Base-by-base conservation (phyloP, 73 alveolate species). In the Durusdinium trenchii region DNA sequence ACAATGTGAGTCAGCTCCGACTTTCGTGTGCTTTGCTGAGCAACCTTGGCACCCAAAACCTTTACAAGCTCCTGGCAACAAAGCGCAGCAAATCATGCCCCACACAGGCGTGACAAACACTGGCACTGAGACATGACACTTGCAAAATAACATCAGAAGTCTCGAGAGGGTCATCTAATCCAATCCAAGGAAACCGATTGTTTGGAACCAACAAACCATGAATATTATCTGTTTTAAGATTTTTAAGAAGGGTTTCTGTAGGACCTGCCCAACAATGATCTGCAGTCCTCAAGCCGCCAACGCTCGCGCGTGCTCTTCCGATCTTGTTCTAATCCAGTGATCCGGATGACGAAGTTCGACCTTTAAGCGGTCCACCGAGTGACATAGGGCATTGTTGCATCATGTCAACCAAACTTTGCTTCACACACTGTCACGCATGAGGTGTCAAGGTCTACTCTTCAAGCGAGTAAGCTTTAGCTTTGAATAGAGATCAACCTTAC, bases 1-100 rank as follows among this genome's bases (percentile, higher is more conserved):
- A 69, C 97, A 52, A 91, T 14, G 76, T 91, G 97, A n/a, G 97
- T 91, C 54, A 91, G 64, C 89, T 69, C 97, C 45, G 78, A 75
- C 64, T 42, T n/a, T 16, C 87, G 86, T 18, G 57, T 67, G 89
- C 35, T 69, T 32, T 64, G 87, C 45, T 91, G 89, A 18, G 97
- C 97, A 16, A 67, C 87, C 23, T 32, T 47, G 43, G 97, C 97
- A 12, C 97, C 97, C 35, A 91, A 87, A 35, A 38, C 64, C 57
- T 91, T 86, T 2, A 48, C 75, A 38, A 91, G 83, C 97, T 69
- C 97, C 97, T 91, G 89, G 3, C 36, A 42, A 26, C 32, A 40
- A 40, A 20, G 73, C 18, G 30, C 73, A 32, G n/a, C 30, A 60
- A 60, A n/a, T n/a, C n/a, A n/a, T n/a, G n/a, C n/a, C n/a, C n/a